Base-by-base conservation (phyloP, 345 rosid genomes). In the Capsella bursapastoris region DNA sequence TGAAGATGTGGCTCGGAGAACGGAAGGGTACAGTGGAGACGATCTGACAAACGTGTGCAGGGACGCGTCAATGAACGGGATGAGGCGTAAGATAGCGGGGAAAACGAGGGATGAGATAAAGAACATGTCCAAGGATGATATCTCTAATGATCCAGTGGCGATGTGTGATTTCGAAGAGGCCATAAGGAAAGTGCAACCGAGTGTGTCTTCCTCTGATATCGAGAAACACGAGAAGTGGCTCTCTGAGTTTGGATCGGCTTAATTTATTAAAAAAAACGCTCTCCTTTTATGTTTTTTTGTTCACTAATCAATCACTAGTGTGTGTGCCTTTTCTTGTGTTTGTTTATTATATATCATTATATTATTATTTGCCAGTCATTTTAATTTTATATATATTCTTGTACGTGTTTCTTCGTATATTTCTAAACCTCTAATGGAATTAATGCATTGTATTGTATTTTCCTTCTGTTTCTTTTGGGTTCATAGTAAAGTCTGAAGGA, bases 141-240 rank as follows among this genome's bases (percentile, higher is more conserved):
- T 96, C 34, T 96, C 99, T 4, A 92, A 92, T 28, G 99, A 96
- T 74, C 99, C 99, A 0, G 89, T 96, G 2, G 99, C 94, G 0
- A 96, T 90, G 99, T 96, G 99, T n/a, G 99, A 96, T 80, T 96
- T 96, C 50, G 97, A 96, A 68, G 99, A 96, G 78, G 99, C 99
- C 22, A 75, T 96, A 57, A 81, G 71, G 60, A 96, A 96, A 86
- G 99, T 96, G 66, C 99, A 96, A 43, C 84, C 89, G 25, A 96
- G 99, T 82, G 99, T 96, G 50, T 92, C 92, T n/a, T 85, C 86
- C 68, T 77, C 91, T 0, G 99, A 96, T 74, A 96, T 92, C 0
- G 99, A 92, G 79, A 89, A 87, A 84, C 98, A 96, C 25, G 99
- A 96, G 85, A 92, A 96, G 80, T 96, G 99, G 98, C 88, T 96